Evolutionary conservation across 192 early-diverging fungal genomes (phyloP).

Genomic region (Coemansia sp.): DNA sequence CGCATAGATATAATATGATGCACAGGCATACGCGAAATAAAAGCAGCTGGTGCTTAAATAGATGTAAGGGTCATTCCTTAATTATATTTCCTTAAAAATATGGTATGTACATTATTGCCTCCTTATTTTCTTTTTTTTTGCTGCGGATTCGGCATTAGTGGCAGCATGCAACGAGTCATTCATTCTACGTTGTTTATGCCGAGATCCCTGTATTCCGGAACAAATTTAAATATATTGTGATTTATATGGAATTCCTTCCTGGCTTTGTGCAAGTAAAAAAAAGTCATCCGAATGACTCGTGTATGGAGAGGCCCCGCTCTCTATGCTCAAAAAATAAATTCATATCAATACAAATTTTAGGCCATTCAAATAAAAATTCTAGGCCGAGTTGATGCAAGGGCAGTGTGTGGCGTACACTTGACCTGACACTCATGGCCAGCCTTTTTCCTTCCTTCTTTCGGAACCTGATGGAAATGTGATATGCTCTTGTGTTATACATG

Average conservation of each 20-base stretch:
- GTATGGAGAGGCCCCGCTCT: not conserved
- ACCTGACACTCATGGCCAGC: not conserved
- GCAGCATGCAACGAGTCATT: not conserved
- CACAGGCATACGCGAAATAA: no score
- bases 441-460: not conserved
- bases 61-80: not conserved
- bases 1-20: not conserved
- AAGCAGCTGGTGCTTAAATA: not conserved
- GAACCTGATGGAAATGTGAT: not conserved
- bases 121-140: not conserved
- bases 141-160: not conserved
- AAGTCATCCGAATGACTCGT: not conserved
- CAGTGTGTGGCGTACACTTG: constrained; percentile 4
- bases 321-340: no score
- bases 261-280: not conserved
- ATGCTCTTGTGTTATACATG: not conserved
- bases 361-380: no score
- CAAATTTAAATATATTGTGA: not conserved
- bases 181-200: not conserved
- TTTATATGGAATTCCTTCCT: not conserved
- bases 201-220: not conserved
- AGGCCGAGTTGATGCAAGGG: constrained; percentile 6
- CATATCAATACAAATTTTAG: no score
- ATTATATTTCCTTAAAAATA: no score
- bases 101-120: no score